phyloP scores from a whole-genome alignment of 495 filamentous ascomycete genomes.

The Aspergillus wentii region DNA sequence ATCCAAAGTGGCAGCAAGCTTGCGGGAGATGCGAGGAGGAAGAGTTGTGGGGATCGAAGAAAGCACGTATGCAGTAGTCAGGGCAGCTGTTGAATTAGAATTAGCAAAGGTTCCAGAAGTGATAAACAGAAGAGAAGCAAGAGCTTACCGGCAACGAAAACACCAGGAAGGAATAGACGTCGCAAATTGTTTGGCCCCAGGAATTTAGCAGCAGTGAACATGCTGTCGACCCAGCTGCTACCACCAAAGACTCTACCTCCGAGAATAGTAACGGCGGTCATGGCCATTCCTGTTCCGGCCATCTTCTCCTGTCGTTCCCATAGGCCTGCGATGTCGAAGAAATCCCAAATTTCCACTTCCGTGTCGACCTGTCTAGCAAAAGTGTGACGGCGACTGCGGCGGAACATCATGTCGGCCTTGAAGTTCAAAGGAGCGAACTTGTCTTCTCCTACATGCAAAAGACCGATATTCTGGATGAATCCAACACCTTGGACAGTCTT shows the following conservation, averaged over 20 bases:
- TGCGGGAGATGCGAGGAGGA: constrained; percentile 77
- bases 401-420: constrained; percentile 89
- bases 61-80: constrained; percentile 73
- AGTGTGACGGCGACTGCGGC: constrained; percentile 63
- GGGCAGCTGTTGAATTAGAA: constrained; percentile 45
- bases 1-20: constrained; percentile 72
- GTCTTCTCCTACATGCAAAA: constrained; percentile 77
- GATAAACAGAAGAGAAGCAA: constrained; percentile 1
- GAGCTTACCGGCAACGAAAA: constrained; percentile 70
- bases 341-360: constrained; percentile 84
- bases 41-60: constrained; percentile 83
- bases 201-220: constrained; percentile 70
- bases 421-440: constrained; percentile 82
- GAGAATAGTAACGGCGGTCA: constrained; percentile 85
- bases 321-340: constrained; percentile 78
- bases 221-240: constrained; percentile 83
- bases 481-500: constrained; percentile 80
- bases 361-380: constrained; percentile 81
- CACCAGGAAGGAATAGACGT: constrained; percentile 73
- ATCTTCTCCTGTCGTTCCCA: constrained; percentile 92
- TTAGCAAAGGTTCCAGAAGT: constrained; percentile 26
- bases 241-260: constrained; percentile 77
- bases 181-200: constrained; percentile 81
- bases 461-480: constrained; percentile 78
- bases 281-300: constrained; percentile 84